A percentile compares a stretch with the other conserved stretches of the same genome.
Conservation (phyloP, 2,329 filamentous ascomycete genomes). For the Monosporascus sp. region DNA sequence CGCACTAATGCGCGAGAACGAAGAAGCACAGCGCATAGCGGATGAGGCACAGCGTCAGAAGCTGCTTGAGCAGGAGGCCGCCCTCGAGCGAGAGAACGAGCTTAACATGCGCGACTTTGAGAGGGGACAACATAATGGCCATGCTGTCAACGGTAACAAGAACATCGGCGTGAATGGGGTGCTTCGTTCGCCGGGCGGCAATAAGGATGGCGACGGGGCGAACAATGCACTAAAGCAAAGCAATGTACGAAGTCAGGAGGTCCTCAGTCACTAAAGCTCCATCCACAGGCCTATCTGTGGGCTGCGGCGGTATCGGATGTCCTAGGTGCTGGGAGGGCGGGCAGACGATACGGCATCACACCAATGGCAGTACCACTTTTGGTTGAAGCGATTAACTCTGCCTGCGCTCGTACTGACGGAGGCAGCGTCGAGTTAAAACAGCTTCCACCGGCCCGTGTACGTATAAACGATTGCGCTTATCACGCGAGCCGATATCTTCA, state of each 20-base stretch:
- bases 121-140: slow-evolving; percentile 24
- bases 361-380: not conserved
- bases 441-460: too few species aligned
- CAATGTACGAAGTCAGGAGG: slow-evolving; percentile 15
- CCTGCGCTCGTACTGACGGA: too few species aligned
- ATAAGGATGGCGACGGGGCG: slow-evolving; percentile 2
- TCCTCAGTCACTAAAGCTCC: slow-evolving; percentile 21
- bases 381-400: too few species aligned
- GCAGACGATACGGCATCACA: not conserved
- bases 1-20: slow-evolving; percentile 46
- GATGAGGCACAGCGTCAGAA: slow-evolving; percentile 37
- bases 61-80: slow-evolving; percentile 27
- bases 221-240: slow-evolving; percentile 8
- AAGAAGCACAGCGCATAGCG: slow-evolving; percentile 47
- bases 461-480: too few species aligned
- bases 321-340: not conserved
- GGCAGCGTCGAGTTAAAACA: too few species aligned
- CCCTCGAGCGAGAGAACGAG: slow-evolving; percentile 33
- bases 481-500: too few species aligned
- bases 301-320: not conserved
- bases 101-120: slow-evolving; percentile 31
- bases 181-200: slow-evolving; percentile 1
- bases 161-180: slow-evolving; percentile 2
- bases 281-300: not conserved
- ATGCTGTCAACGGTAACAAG: slow-evolving; percentile 13